Percentiles rank a stretch among this genome's conserved stretches.
These are phyloP conservation scores for Leccinum aurantiacum DNA, from an alignment of 768 basidiomycete genomes.

Conservation along the genomic window DNA sequence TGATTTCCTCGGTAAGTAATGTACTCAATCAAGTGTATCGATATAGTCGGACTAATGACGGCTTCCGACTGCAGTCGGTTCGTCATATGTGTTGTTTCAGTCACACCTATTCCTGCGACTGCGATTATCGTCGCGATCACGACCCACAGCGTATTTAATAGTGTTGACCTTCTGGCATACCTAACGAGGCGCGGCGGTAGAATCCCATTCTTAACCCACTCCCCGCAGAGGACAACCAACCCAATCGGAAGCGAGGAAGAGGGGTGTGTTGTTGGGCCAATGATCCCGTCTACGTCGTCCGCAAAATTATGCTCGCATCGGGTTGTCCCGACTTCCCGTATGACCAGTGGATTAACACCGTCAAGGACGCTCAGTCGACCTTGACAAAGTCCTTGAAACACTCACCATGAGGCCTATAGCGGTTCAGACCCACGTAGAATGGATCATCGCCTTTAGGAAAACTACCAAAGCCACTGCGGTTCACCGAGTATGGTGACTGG, in stretches of 20 bases:
- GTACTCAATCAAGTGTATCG: no score
- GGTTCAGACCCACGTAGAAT: background rate
- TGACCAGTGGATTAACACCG: background rate
- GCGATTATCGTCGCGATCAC: conserved; percentile 17
- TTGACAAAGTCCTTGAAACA: background rate
- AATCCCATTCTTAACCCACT: no score
- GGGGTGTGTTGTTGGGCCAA: background rate
- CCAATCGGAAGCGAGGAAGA: background rate
- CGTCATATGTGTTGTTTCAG: conserved; percentile 8
- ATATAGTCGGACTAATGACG: no score
- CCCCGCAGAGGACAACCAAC: background rate
- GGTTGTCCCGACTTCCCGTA: background rate
- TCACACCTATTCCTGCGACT: conserved; percentile 9
- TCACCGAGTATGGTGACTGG: background rate
- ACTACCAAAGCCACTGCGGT: background rate
- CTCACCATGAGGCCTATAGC: background rate
- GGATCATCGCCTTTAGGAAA: background rate
- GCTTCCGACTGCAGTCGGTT: conserved; percentile 12
- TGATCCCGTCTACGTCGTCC: background rate
- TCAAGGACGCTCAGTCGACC: background rate
- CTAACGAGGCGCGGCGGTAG: no score
- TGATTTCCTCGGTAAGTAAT: no score
- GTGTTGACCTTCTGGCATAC: no score
- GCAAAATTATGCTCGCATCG: background rate
- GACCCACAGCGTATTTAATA: conserved; percentile 6